Conservation (phyloP, 305 asterid species). For the Fraxinus latifolia region DNA sequence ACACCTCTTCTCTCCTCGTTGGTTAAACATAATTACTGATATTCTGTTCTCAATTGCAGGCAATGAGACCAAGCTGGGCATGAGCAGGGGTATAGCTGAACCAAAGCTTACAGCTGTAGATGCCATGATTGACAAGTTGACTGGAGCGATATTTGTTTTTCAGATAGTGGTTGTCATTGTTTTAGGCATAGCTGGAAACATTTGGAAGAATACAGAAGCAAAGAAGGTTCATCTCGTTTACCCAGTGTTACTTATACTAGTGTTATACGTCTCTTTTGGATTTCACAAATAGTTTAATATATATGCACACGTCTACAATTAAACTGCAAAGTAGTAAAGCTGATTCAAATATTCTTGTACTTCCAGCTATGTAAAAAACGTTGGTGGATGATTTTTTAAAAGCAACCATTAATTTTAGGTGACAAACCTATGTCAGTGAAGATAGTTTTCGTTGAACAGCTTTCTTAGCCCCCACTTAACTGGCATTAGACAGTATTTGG, state of each 20-base stretch:
- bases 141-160: slow-evolving; percentile 94
- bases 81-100: slow-evolving; percentile 97
- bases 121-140: slow-evolving; percentile 98
- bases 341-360: neutral
- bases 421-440: slow-evolving; percentile 16
- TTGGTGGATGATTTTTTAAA: neutral
- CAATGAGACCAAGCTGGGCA: slow-evolving; percentile 96
- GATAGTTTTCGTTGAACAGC: neutral
- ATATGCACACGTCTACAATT: neutral
- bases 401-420: slow-evolving; percentile 7
- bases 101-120: slow-evolving; percentile 98
- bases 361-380: slow-evolving; percentile 1
- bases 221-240: slow-evolving; percentile 57
- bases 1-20: neutral
- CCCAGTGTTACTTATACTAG: slow-evolving; percentile 1
- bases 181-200: slow-evolving; percentile 91
- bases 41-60: slow-evolving; percentile 42
- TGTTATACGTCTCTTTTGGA: slow-evolving; percentile 3
- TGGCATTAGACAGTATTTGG: neutral
- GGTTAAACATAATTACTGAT: slow-evolving; percentile 3
- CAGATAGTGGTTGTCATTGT: slow-evolving; percentile 94
- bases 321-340: slow-evolving; percentile 6
- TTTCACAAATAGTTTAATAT: slow-evolving; percentile 6
- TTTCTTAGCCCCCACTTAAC: neutral
- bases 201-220: slow-evolving; percentile 98